Conservation (phyloP, 2,329 filamentous ascomycete genomes). For the Cladosporium austrohemisphaericum region DNA sequence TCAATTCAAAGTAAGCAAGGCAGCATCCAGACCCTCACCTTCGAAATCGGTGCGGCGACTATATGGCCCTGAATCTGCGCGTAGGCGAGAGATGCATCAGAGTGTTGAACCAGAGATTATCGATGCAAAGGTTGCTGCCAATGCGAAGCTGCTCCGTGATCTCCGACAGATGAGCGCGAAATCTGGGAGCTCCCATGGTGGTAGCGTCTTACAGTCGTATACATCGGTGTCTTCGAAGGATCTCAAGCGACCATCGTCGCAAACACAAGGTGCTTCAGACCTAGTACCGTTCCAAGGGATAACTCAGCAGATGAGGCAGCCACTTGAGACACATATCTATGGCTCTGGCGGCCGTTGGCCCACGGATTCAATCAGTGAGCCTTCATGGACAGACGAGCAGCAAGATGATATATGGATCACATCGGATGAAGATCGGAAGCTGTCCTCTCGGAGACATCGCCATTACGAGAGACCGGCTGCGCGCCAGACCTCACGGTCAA, state of each 20-base stretch:
- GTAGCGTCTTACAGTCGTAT: constrained; percentile 16
- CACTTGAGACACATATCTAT: background rate
- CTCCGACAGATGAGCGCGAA: constrained; percentile 21
- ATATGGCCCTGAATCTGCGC: background rate
- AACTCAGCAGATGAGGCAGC: background rate
- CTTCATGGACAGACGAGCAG: constrained; percentile 15
- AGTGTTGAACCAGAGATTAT: background rate
- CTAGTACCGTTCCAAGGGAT: no score
- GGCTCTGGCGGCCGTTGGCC: constrained; percentile 17
- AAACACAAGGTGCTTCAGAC: no score
- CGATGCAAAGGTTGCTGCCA: constrained; percentile 16
- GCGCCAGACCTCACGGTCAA: constrained; percentile 23
- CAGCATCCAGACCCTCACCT: background rate
- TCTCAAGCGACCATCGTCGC: background rate
- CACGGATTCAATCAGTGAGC: constrained; percentile 21
- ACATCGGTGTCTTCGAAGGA: constrained; percentile 1
- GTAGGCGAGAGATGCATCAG: background rate
- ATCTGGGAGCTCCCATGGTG: constrained; percentile 7
- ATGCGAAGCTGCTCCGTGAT: constrained; percentile 26
- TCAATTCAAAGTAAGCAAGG: background rate
- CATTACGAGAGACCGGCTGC: constrained; percentile 18
- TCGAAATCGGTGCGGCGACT: constrained; percentile 1
- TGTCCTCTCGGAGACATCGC: constrained; percentile 7
- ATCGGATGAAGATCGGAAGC: constrained; percentile 20
- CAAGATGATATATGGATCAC: constrained; percentile 33